A percentile compares a stretch with the other conserved stretches of the same genome.
These are phyloP conservation scores for Malassezia caprae DNA, from an alignment of 1,284 basidiomycete species.

Conservation along the genomic window DNA sequence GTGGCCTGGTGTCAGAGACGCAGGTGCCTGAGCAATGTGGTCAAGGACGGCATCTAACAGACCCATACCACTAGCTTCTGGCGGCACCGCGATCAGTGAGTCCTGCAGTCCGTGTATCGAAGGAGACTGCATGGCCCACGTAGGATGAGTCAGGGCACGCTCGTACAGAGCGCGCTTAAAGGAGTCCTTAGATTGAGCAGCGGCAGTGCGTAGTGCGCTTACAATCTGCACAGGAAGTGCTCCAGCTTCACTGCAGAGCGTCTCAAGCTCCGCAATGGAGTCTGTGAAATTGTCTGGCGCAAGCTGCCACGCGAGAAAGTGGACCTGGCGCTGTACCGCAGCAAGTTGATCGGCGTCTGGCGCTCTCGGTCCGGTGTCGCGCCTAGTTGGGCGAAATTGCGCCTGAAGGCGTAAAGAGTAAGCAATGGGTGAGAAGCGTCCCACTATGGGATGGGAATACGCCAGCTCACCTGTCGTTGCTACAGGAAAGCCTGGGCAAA, in stretches of 20 bases:
- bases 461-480: neutral
- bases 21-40: conserved; percentile 6
- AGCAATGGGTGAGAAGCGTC: conserved; percentile 24
- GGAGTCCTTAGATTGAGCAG: neutral
- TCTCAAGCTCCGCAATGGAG: conserved; percentile 6
- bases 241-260: conserved; percentile 5
- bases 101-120: conserved; percentile 5
- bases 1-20: neutral
- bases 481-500: neutral
- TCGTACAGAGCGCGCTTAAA: neutral
- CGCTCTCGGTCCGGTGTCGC: neutral
- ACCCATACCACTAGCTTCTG: neutral
- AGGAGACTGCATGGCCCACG: neutral
- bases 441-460: conserved; percentile 6
- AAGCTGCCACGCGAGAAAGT: conserved; percentile 12
- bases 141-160: conserved; percentile 1
- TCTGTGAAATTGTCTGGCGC: neutral
- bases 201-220: neutral
- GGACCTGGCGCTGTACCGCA: conserved; percentile 60
- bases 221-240: neutral
- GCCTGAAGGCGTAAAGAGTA: conserved; percentile 19
- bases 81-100: neutral
- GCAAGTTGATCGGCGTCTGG: conserved; percentile 49
- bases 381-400: neutral
- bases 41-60: conserved; percentile 3